A percentile compares a stretch with the other conserved stretches of the same genome.
Evolutionary conservation across 257 asterid species (phyloP).

Genomic region (Solanum pennellii): DNA sequence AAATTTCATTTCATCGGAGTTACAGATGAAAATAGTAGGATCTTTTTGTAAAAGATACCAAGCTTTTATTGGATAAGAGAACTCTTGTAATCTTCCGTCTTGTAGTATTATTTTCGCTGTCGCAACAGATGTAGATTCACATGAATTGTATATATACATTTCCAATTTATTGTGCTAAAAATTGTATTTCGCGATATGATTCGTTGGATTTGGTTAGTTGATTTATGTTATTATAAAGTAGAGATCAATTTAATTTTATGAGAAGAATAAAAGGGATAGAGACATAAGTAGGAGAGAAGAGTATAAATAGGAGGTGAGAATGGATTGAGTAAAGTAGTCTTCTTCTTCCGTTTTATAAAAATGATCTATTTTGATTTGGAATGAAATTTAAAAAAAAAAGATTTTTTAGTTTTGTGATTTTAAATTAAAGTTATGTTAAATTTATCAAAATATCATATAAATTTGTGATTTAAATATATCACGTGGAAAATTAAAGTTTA

Average conservation of each 20-base stretch:
- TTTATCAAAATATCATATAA: no score
- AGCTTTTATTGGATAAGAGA: conserved; percentile 61
- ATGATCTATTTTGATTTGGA: no score
- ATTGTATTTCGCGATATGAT: no score
- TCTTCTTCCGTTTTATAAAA: no score
- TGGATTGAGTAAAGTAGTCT: conserved; percentile 27
- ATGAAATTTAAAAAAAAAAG: no score
- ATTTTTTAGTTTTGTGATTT: no score
- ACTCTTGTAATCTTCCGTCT: conserved; percentile 80
- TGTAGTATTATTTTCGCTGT: conserved; percentile 61
- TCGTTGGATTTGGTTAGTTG: not conserved
- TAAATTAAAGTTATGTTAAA: no score
- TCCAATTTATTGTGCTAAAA: not conserved
- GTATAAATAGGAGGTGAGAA: not conserved
- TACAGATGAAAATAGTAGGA: conserved; percentile 61
- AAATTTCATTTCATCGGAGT: conserved; percentile 88
- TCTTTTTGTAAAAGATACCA: conserved; percentile 52
- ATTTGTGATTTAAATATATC: no score
- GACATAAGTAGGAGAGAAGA: not conserved
- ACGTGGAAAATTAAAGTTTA: no score
- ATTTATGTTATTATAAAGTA: not conserved
- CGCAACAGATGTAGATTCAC: conserved; percentile 55
- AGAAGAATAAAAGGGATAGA: not conserved
- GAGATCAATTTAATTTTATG: not conserved
- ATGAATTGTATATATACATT: conserved; percentile 83